phyloP scores from a whole-genome alignment of 257 asterid genomes.

The Penstemon newberryi region DNA sequence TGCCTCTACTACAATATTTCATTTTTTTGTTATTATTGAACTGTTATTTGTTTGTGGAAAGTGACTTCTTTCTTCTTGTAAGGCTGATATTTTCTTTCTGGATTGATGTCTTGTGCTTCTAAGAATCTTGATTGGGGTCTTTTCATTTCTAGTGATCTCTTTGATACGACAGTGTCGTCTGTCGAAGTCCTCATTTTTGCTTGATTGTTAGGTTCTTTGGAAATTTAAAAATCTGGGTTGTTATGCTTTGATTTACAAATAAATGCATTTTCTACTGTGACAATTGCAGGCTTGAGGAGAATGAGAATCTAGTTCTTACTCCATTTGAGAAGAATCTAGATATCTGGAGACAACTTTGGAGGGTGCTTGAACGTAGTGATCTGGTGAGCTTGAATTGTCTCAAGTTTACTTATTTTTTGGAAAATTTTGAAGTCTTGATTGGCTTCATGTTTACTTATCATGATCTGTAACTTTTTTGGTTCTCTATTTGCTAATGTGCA shows the following conservation, averaged over 20 bases:
- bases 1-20: not conserved
- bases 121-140: conserved; percentile 2
- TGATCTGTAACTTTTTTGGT: too few relatives aligned
- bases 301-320: conserved; percentile 86
- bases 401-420: not conserved
- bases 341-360: conserved; percentile 99
- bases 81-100: not conserved
- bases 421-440: too few relatives aligned
- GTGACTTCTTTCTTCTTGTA: not conserved
- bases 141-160: not conserved
- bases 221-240: too few relatives aligned
- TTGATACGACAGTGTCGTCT: not conserved
- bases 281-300: conserved; percentile 85
- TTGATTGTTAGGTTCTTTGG: not conserved
- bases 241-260: not conserved
- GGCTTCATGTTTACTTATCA: too few relatives aligned
- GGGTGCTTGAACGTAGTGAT: conserved; percentile 99
- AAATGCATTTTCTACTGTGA: conserved; percentile 13
- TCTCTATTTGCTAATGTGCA: too few relatives aligned
- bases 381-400: conserved; percentile 56
- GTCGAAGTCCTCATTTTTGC: not conserved
- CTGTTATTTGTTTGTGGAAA: conserved; percentile 1
- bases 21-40: conserved; percentile 3
- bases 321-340: conserved; percentile 98
- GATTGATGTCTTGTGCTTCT: conserved; percentile 13